Evolutionary conservation across 1,284 basidiomycete genomes (phyloP).

Genomic region (Ceratobasidium sp.): DNA sequence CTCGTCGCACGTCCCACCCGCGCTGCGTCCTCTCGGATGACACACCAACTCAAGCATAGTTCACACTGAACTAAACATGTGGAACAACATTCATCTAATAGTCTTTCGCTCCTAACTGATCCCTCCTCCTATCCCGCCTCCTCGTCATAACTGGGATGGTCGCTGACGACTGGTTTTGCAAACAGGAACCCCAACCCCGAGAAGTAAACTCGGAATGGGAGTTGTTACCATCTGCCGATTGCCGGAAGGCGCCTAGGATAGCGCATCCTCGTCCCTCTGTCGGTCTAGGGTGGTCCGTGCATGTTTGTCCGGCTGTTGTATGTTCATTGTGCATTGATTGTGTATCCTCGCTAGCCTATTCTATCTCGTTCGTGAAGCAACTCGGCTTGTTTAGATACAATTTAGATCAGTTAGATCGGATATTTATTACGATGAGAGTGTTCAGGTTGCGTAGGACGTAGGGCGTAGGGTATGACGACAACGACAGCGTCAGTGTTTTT

Average conservation of each 20-base stretch:
- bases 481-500: too few relatives aligned
- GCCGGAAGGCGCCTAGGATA: slow-evolving; percentile 13
- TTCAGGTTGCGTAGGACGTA: too few relatives aligned
- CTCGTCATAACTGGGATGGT: slow-evolving; percentile 1
- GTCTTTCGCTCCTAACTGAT: slow-evolving; percentile 97
- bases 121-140: slow-evolving; percentile 46
- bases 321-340: slow-evolving; percentile 25
- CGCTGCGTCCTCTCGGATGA: slow-evolving; percentile 63
- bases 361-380: slow-evolving; percentile 7
- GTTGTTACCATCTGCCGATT: slow-evolving; percentile 2
- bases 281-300: not conserved
- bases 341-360: slow-evolving; percentile 15
- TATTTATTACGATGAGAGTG: too few relatives aligned
- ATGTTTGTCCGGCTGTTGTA: slow-evolving; percentile 13
- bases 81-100: slow-evolving; percentile 79
- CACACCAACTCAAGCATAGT: slow-evolving; percentile 80
- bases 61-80: slow-evolving; percentile 87
- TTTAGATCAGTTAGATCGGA: too few relatives aligned
- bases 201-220: slow-evolving; percentile 63
- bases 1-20: not conserved
- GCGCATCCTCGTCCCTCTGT: slow-evolving; percentile 17
- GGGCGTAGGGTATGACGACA: too few relatives aligned
- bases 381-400: too few relatives aligned
- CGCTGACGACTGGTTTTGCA: slow-evolving; percentile 42
- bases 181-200: slow-evolving; percentile 84